Evolutionary conservation across 164 flowering plant genomes (phyloP), one percentile per base, ranked within the genome.

Genomic region (Vitis amurensis): DNA sequence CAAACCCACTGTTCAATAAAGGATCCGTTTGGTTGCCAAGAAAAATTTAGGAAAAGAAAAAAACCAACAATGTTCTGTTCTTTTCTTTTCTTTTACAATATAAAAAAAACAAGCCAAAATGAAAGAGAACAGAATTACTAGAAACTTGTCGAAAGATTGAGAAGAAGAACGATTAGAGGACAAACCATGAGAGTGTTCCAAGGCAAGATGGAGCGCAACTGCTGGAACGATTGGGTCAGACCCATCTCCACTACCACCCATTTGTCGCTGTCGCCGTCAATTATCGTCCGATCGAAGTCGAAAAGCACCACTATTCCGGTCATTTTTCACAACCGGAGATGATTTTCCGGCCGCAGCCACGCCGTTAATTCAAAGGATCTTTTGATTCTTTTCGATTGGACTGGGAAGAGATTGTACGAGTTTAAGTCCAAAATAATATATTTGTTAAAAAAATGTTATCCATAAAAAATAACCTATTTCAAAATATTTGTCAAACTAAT

Each of bases 171-270:
- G 50, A n/a, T 50, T 30, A 50, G 6, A 5, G 15, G 30, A 76
- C 76, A 27, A 58, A 91, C 98, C 97, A 94, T 91, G 71, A 91
- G 89, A 71, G 87, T 59, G 72, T 79, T 91, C 97, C 97, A 94
- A n/a, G 97, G 92, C 82, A 91, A 68, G 68, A 90, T 76, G 27
- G 79, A 76, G 30, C 69, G 84, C 71, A 94, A 90, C 65, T 84
- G 71, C 55, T 78, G 55, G 86, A 87, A 92, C 78, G 88, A 68
- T 0, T 73, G 68, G 63, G 86, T 75, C 23, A 81, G 75, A 23
- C 91, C 97, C 87, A 92, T 77, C 19, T 84, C 80, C 11, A 80
- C 80, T 7, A 92, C 79, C 15, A 94, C 88, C 97, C 97, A 91
- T 6, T 78, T 78, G 77, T 94, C 97, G 72, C 95, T 89, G 71